These are phyloP conservation scores for Ustilago sp. DNA, from an alignment of 1,284 basidiomycete species.

Conservation along the genomic window DNA sequence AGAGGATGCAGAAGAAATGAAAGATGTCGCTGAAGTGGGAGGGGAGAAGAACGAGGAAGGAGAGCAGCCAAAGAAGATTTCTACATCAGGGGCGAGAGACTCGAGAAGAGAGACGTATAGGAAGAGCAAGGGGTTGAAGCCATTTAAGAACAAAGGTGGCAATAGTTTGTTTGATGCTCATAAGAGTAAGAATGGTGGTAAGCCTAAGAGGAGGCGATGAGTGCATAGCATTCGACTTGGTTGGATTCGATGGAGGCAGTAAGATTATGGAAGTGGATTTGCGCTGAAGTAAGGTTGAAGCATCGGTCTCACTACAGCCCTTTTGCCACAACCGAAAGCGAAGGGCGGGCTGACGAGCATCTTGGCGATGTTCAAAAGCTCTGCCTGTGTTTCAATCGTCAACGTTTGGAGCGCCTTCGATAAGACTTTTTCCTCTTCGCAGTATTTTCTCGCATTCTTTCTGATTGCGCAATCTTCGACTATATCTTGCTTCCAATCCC, in stretches of 20 bases:
- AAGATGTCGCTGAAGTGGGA: slow-evolving; percentile 69
- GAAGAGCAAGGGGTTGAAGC: slow-evolving; percentile 50
- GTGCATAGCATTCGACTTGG: background rate
- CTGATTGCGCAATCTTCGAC: background rate
- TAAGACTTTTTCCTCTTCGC: background rate
- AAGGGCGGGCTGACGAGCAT: no score
- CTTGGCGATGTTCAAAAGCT: no score
- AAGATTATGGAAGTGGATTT: no score
- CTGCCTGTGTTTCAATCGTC: background rate
- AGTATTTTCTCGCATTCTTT: background rate
- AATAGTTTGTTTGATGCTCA: slow-evolving; percentile 38
- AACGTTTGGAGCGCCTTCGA: background rate
- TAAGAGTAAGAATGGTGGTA: slow-evolving; percentile 57
- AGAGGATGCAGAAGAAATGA: slow-evolving; percentile 71
- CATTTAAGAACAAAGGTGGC: slow-evolving; percentile 54
- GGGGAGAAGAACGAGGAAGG: background rate
- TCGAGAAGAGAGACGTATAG: slow-evolving; percentile 62
- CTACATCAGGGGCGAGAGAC: slow-evolving; percentile 57
- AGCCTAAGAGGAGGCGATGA: slow-evolving; percentile 59
- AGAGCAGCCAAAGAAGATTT: slow-evolving; percentile 42
- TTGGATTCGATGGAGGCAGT: background rate
- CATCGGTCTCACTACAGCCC: no score
- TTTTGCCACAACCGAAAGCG: no score
- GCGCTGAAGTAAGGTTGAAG: no score
- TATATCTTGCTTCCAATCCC: background rate